These are phyloP conservation scores for Hanseniaspora lindneri DNA, from an alignment of 805 yeast species.

Conservation along the genomic window DNA sequence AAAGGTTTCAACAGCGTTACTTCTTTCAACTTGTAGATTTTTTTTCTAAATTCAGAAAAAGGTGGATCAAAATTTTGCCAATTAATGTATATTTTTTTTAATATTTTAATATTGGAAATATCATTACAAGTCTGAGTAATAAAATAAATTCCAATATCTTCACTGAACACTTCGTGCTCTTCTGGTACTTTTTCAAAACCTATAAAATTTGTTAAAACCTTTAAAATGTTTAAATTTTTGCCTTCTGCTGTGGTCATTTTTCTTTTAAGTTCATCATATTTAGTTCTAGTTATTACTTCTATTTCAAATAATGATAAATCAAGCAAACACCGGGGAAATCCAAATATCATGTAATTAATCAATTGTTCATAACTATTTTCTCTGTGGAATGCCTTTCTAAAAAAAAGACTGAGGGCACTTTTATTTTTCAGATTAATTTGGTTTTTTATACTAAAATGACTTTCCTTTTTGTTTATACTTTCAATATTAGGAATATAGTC, in stretches of 20 bases:
- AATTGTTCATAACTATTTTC: not conserved
- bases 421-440: not conserved
- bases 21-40: no score
- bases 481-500: not conserved
- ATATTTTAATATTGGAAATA: not conserved
- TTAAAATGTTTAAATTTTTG: not conserved
- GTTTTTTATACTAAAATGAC: not conserved
- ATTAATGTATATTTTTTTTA: slow-evolving; percentile 5
- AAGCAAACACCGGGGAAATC: slow-evolving; percentile 11
- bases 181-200: not conserved
- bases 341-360: slow-evolving; percentile 7
- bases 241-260: not conserved
- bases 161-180: not conserved
- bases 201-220: not conserved
- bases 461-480: no score
- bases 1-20: not conserved
- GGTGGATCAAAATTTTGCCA: slow-evolving; percentile 12
- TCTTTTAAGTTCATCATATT: not conserved
- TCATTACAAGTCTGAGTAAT: not conserved
- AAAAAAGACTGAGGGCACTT: not conserved
- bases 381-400: not conserved
- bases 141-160: not conserved
- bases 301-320: slow-evolving; percentile 5
- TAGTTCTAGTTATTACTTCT: not conserved
- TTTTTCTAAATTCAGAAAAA: slow-evolving; percentile 1